phyloP scores from a whole-genome alignment of 2,329 filamentous ascomycete species.

The Sporothrix curviconia region DNA sequence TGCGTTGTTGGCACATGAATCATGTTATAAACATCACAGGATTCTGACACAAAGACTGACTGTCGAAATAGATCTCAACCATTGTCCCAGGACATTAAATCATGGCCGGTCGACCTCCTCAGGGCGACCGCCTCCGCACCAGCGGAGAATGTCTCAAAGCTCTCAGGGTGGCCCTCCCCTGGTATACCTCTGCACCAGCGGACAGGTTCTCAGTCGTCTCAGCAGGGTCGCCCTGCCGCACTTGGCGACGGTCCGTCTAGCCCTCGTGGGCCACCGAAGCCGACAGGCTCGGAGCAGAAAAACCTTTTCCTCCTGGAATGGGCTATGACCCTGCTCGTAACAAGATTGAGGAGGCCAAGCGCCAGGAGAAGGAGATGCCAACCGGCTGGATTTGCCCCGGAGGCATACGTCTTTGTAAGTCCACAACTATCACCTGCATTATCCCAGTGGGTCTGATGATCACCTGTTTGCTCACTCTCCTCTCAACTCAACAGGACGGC shows the following conservation, averaged over 20 bases:
- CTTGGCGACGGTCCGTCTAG: constrained; percentile 3
- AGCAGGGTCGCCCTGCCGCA: constrained; percentile 1
- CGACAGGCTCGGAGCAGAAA: not conserved
- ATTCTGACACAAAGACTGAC: too few relatives aligned
- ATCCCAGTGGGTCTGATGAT: accelerated
- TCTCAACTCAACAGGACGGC: constrained; percentile 18
- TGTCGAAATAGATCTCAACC: too few relatives aligned
- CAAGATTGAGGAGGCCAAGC: constrained; percentile 17
- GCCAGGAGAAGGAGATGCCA: constrained; percentile 25
- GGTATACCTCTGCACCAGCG: constrained; percentile 1
- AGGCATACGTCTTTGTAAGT: constrained; percentile 45
- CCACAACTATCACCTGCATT: not conserved
- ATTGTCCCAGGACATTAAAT: too few relatives aligned
- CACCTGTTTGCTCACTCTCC: not conserved
- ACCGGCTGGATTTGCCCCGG: constrained; percentile 52
- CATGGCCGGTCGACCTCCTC: not conserved
- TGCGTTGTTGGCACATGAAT: too few relatives aligned
- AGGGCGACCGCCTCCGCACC: not conserved
- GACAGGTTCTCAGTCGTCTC: not conserved
- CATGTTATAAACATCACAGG: too few relatives aligned
- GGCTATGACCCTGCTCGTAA: constrained; percentile 40
- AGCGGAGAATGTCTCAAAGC: constrained; percentile 10
- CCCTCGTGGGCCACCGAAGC: not conserved
- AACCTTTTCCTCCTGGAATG: constrained; percentile 22
- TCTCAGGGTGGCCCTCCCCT: constrained; percentile 8